These are phyloP conservation scores for Schizopora paradoxa DNA, from an alignment of 1,284 basidiomycete genomes.

Conservation along the genomic window DNA sequence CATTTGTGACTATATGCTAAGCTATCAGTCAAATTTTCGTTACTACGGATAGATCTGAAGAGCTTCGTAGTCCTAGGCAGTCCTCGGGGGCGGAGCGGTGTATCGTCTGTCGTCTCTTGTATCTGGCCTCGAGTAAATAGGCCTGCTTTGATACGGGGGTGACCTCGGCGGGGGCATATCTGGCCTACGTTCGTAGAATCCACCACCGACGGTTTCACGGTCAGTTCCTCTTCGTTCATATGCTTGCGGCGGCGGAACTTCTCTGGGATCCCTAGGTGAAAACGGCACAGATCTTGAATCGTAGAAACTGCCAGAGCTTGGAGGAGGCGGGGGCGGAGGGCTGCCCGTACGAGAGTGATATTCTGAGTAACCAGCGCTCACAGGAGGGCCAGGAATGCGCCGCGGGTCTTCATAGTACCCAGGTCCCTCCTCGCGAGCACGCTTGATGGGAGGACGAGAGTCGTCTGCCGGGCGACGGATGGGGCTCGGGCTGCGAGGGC, in stretches of 20 bases:
- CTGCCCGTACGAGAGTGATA: slow-evolving; percentile 1
- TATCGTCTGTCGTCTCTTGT: slow-evolving; percentile 9
- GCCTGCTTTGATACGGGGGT: slow-evolving; percentile 10
- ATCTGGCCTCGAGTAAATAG: slow-evolving; percentile 14
- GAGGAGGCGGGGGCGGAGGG: slow-evolving; percentile 4
- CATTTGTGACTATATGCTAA: too few species aligned
- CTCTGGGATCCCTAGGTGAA: neutral
- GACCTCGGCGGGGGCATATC: slow-evolving; percentile 10
- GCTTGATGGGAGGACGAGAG: slow-evolving; percentile 13
- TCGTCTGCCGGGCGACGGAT: slow-evolving; percentile 7
- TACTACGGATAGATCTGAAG: too few species aligned
- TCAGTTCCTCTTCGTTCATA: too few species aligned
- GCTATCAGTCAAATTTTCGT: too few species aligned
- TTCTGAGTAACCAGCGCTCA: too few species aligned
- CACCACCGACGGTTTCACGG: too few species aligned
- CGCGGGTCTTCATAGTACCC: slow-evolving; percentile 10
- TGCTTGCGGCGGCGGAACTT: slow-evolving; percentile 2
- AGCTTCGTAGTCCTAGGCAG: too few species aligned
- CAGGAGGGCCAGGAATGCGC: neutral
- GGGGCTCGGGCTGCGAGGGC: slow-evolving; percentile 13
- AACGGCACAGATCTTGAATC: slow-evolving; percentile 6
- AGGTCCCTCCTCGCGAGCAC: slow-evolving; percentile 11
- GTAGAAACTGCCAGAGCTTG: slow-evolving; percentile 6
- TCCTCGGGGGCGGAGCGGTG: slow-evolving; percentile 14
- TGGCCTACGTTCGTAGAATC: slow-evolving; percentile 12